Evolutionary conservation across 2,329 filamentous ascomycete species (phyloP).

Genomic region (Phialophora expanda): DNA sequence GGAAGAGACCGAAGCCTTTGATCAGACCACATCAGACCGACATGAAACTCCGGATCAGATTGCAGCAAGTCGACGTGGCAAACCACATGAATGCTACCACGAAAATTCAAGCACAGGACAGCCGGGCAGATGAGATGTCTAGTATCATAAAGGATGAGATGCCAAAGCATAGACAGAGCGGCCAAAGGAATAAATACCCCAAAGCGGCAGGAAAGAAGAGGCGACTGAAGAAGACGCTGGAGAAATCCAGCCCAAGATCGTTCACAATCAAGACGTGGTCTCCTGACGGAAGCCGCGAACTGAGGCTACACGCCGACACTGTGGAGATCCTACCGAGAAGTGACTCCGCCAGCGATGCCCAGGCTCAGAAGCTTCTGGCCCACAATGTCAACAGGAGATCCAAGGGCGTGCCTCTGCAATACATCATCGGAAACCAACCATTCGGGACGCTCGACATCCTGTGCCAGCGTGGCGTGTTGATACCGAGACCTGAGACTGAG

Average conservation of each 20-base stretch:
- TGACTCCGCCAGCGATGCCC: background rate
- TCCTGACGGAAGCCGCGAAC: background rate
- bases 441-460: conserved; percentile 82
- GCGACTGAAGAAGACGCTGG: background rate
- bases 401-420: conserved; percentile 81
- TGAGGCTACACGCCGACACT: background rate
- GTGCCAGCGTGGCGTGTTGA: conserved; percentile 78
- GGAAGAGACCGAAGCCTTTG: background rate
- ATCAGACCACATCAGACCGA: background rate
- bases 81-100: background rate
- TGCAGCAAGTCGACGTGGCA: background rate
- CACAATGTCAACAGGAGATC: conserved; percentile 52
- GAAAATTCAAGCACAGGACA: background rate
- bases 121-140: background rate
- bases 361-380: conserved; percentile 8
- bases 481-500: conserved; percentile 67
- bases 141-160: background rate
- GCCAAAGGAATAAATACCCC: background rate
- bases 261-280: background rate
- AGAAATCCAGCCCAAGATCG: background rate
- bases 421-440: conserved; percentile 83
- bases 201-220: background rate
- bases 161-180: background rate
- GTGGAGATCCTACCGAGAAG: background rate
- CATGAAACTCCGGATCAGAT: background rate